A percentile compares a stretch with the other conserved stretches of the same genome.
phyloP scores from a whole-genome alignment of 1,139 yeast species.

The Suhomyces panamericanus region DNA sequence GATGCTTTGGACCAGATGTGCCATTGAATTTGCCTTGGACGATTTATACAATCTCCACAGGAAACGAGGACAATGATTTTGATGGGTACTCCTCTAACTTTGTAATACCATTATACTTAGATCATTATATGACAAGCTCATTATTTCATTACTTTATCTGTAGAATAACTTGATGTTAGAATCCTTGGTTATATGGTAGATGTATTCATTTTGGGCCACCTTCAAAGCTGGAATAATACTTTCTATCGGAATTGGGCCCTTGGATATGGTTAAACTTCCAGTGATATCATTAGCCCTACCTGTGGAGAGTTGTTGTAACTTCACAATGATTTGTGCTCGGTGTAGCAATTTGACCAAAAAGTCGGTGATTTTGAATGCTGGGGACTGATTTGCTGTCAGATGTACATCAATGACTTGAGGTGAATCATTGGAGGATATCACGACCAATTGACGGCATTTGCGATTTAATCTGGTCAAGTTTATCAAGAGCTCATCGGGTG shows the following conservation, averaged over 20 bases:
- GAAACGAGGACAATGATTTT: constrained; percentile 23
- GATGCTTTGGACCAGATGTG: constrained; percentile 81
- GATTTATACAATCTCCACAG: constrained; percentile 61
- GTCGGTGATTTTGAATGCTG: constrained; percentile 42
- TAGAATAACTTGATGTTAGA: constrained; percentile 45
- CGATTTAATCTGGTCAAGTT: constrained; percentile 40
- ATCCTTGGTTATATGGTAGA: constrained; percentile 63
- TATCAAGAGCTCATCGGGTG: constrained; percentile 34
- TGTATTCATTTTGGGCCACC: constrained; percentile 62
- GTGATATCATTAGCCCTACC: constrained; percentile 85
- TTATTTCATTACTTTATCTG: constrained; percentile 24
- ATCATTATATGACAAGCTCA: background rate
- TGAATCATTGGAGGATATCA: constrained; percentile 39
- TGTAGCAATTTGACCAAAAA: constrained; percentile 51
- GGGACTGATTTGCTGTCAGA: constrained; percentile 29
- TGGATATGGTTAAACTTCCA: constrained; percentile 61
- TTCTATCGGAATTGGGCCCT: constrained; percentile 46
- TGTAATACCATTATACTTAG: background rate
- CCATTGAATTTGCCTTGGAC: constrained; percentile 86
- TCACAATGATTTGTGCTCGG: constrained; percentile 50
- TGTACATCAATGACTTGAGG: constrained; percentile 39
- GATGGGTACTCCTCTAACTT: background rate
- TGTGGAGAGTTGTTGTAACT: constrained; percentile 66
- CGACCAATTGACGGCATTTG: constrained; percentile 33
- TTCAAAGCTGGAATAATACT: constrained; percentile 19